These are phyloP conservation scores for Trametes elegans DNA, from an alignment of 768 basidiomycete genomes.

Conservation along the genomic window DNA sequence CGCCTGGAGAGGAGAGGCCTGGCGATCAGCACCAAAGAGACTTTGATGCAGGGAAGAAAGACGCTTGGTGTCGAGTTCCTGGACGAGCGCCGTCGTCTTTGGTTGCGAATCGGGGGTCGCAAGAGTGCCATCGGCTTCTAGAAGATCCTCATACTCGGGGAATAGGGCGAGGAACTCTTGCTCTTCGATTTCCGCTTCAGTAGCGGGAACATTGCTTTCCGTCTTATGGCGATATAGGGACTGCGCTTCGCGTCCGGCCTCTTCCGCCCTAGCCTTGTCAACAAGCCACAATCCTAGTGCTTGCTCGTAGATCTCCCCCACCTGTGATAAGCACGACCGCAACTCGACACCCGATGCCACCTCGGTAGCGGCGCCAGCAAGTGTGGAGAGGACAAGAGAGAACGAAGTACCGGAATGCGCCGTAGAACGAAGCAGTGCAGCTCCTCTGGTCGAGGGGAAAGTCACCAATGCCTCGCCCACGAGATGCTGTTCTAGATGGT, in stretches of 20 bases:
- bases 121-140: constrained; percentile 31
- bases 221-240: constrained; percentile 75
- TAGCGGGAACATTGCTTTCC: constrained; percentile 48
- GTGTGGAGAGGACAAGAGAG: constrained; percentile 42
- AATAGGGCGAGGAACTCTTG: constrained; percentile 83
- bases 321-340: constrained; percentile 28
- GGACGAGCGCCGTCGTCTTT: constrained; percentile 29
- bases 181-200: constrained; percentile 78
- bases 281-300: constrained; percentile 79
- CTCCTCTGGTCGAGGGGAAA: constrained; percentile 54
- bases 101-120: background rate
- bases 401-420: constrained; percentile 34
- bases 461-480: constrained; percentile 37
- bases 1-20: constrained; percentile 32
- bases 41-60: constrained; percentile 49
- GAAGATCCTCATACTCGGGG: constrained; percentile 72
- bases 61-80: constrained; percentile 34
- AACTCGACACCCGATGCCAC: constrained; percentile 40
- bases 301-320: constrained; percentile 65
- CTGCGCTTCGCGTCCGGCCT: constrained; percentile 58
- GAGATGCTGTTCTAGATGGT: background rate
- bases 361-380: constrained; percentile 49
- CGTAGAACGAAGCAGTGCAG: constrained; percentile 31
- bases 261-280: constrained; percentile 68
- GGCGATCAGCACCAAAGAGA: constrained; percentile 33